Percentiles rank a stretch among this genome's conserved stretches.
Evolutionary conservation across 768 basidiomycete genomes (phyloP).

Genomic region (Amanita rimosa): DNA sequence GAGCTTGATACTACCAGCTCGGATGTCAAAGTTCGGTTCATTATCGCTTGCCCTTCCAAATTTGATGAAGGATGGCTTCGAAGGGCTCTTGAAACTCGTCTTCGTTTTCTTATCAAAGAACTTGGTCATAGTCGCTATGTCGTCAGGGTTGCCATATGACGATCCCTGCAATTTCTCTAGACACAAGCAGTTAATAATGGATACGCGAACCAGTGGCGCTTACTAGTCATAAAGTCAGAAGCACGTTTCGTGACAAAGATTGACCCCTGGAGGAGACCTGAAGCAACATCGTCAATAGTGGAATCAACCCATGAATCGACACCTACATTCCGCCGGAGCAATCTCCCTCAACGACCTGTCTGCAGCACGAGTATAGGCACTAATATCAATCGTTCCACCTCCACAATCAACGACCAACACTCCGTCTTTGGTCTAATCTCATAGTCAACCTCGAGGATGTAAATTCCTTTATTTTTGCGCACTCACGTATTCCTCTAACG

Average conservation of each 20-base stretch:
- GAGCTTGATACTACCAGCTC: conserved; percentile 23
- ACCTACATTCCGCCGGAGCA: background rate
- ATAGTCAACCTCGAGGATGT: conserved; percentile 10
- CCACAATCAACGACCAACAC: conserved; percentile 3
- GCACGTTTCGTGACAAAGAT: background rate
- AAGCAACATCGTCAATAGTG: conserved; percentile 17
- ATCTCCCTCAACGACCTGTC: background rate
- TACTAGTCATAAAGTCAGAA: background rate
- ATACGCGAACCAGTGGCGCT: background rate
- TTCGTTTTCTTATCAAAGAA: conserved; percentile 39
- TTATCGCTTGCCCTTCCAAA: conserved; percentile 33
- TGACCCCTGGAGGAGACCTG: background rate
- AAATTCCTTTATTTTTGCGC: conserved; percentile 23
- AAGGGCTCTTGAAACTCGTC: conserved; percentile 20
- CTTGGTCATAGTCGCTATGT: conserved; percentile 21
- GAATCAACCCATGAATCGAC: too few species aligned
- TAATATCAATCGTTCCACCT: conserved; percentile 4
- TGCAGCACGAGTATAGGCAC: background rate
- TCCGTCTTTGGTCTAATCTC: background rate
- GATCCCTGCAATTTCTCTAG: background rate
- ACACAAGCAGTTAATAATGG: background rate
- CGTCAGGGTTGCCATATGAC: conserved; percentile 18
- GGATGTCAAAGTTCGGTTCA: conserved; percentile 27
- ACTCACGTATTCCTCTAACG: conserved; percentile 15
- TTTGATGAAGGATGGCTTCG: conserved; percentile 31